A percentile compares a stretch with the other conserved stretches of the same genome.
Conservation (phyloP, 2,329 filamentous ascomycete species). For the Aureobasidium sp. region DNA sequence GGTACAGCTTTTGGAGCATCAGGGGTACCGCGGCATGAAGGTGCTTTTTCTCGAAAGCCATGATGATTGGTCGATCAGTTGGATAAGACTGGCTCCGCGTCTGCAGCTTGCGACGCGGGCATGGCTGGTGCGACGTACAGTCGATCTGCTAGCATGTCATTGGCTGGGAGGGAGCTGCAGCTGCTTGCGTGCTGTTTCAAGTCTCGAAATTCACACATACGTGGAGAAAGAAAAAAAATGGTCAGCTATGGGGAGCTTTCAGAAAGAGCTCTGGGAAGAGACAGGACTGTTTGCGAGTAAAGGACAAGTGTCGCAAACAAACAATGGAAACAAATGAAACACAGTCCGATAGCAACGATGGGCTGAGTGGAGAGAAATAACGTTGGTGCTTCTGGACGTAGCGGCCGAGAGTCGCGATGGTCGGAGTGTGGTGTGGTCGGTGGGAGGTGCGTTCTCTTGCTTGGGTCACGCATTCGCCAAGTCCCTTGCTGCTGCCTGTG, state of each 20-base stretch:
- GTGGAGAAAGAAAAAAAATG: too few relatives aligned
- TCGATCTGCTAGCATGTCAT: slow-evolving; percentile 13
- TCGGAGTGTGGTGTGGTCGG: background rate
- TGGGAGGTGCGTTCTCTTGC: background rate
- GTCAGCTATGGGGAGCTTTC: background rate
- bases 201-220: background rate
- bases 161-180: slow-evolving; percentile 1
- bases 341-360: slow-evolving; percentile 5
- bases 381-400: slow-evolving; percentile 8
- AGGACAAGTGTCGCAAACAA: slow-evolving; percentile 1
- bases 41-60: slow-evolving; percentile 10
- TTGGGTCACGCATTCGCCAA: slow-evolving; percentile 7
- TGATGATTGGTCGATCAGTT: slow-evolving; percentile 1
- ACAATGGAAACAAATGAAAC: slow-evolving; percentile 10
- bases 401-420: slow-evolving; percentile 6
- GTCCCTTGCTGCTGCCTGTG: slow-evolving; percentile 12
- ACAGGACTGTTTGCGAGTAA: background rate
- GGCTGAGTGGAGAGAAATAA: slow-evolving; percentile 10
- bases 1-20: background rate
- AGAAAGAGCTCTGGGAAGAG: background rate
- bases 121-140: slow-evolving; percentile 12
- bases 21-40: slow-evolving; percentile 5
- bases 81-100: slow-evolving; percentile 5
- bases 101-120: background rate
- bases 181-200: slow-evolving; percentile 7